Evolutionary conservation across 495 filamentous ascomycete species (phyloP), one percentile per base, ranked within the genome.

Genomic region (Staphylotrichum longicolle): DNA sequence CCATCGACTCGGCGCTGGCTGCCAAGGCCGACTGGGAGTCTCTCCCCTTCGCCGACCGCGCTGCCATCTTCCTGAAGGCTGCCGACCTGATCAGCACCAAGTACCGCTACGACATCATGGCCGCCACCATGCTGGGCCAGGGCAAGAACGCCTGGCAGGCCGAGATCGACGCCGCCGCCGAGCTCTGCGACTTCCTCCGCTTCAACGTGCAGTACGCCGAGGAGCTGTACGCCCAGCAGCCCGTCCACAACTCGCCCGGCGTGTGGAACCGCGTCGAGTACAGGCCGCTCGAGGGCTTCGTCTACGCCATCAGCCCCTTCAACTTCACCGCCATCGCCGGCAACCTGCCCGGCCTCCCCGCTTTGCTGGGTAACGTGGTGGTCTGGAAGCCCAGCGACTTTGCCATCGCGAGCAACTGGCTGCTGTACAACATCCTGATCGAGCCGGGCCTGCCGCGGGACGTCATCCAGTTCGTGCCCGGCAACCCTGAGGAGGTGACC

Each of bases 61-160:
- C 93, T n/a, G 91, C 92, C 61, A 78, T 97, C 64, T 97, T 97
- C 77, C 83, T 97, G 48, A 96, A 96, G 78, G 92, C 92, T 2
- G 92, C 92, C 10, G 92, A 96, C 70, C 77, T 97, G 58, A 86
- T 97, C 67, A 78, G 89, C 40, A 86, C 84, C 62, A 96, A 96
- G 75, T 96, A 97, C 77, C 84, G 92, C 66, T 95, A 95, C 72
- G 89, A 94, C 61, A 79, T 97, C 58, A 93, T 96, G 88, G 92
- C 93, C 7, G 83, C 91, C 42, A 97, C 92, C 7, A 96, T 97
- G 83, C 80, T 96, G 30, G 92, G 92, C 37, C 92, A 97, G 74
- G 92, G 92, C 63, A 97, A 97, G 82, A 96, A 96, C 74, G 89
- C 89, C 32, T 96, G 91, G 91, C 92, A 97, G 73, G 92, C 92